phyloP scores from a whole-genome alignment of 2,329 filamentous ascomycete genomes.

The Trichoderma sp. region DNA sequence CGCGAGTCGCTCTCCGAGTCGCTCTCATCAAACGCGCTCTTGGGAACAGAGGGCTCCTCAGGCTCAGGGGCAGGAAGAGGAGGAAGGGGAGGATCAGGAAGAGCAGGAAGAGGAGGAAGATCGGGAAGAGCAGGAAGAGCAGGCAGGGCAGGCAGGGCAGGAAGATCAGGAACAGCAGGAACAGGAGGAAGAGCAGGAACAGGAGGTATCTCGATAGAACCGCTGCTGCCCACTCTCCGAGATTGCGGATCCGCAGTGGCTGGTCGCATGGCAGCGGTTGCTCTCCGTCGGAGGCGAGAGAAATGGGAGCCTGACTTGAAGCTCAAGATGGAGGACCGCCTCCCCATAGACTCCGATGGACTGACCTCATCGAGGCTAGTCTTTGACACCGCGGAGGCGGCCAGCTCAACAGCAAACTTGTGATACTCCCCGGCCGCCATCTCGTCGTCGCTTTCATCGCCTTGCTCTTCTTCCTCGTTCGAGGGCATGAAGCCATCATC shows the following conservation, averaged over 20 bases:
- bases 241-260: conserved; percentile 20
- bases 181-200: neutral
- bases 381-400: conserved; percentile 19
- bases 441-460: conserved; percentile 29
- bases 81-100: neutral
- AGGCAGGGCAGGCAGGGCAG: too few species aligned
- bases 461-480: conserved; percentile 17
- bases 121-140: neutral
- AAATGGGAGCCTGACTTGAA: conserved; percentile 29
- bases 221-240: neutral
- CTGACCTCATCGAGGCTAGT: neutral
- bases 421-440: conserved; percentile 37
- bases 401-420: conserved; percentile 33
- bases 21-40: conserved; percentile 33
- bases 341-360: conserved; percentile 2
- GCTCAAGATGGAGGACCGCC: conserved; percentile 27
- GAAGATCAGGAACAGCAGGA: neutral
- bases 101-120: neutral
- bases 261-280: conserved; percentile 18
- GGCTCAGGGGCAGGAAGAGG: neutral
- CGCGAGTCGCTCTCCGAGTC: conserved; percentile 34
- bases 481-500: conserved; percentile 14
- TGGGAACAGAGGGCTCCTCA: conserved; percentile 14
- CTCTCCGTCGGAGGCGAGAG: conserved; percentile 27
- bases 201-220: neutral